Conservation (phyloP, 305 asterid species). For the Fraxinus angustifolia region DNA sequence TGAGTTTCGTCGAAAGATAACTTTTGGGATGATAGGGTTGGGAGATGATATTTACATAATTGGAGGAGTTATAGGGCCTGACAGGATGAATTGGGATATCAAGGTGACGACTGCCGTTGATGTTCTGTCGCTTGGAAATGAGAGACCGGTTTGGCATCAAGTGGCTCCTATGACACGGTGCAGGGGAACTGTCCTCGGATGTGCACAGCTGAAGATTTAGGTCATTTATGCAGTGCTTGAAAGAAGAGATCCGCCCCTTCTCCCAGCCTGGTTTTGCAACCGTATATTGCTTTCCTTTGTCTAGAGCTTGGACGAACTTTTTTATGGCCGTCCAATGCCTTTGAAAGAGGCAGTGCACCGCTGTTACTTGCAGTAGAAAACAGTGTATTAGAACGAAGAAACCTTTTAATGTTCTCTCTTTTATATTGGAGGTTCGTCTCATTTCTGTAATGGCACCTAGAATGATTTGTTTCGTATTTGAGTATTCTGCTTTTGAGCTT, state of each 20-base stretch:
- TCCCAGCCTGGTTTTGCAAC: constrained; percentile 11
- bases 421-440: constrained; percentile 1
- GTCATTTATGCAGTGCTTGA: not conserved
- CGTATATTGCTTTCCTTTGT: constrained; percentile 13
- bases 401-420: not conserved
- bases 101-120: constrained; percentile 70
- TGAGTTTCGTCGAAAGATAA: constrained; percentile 76
- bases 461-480: not conserved
- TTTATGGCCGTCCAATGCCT: constrained; percentile 29
- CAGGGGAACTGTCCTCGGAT: constrained; percentile 83
- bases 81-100: constrained; percentile 78
- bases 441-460: constrained; percentile 9
- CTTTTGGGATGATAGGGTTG: constrained; percentile 76
- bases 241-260: not conserved
- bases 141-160: constrained; percentile 79
- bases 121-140: constrained; percentile 69
- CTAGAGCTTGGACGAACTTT: constrained; percentile 28
- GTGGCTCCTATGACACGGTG: constrained; percentile 87
- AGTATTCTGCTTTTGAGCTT: not conserved
- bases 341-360: constrained; percentile 22
- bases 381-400: constrained; percentile 24
- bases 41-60: constrained; percentile 83
- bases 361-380: constrained; percentile 15
- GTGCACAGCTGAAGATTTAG: constrained; percentile 76
- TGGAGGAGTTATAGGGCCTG: constrained; percentile 94